Conservation (phyloP, 2,329 filamentous ascomycete genomes). For the Aschersonia sp. region DNA sequence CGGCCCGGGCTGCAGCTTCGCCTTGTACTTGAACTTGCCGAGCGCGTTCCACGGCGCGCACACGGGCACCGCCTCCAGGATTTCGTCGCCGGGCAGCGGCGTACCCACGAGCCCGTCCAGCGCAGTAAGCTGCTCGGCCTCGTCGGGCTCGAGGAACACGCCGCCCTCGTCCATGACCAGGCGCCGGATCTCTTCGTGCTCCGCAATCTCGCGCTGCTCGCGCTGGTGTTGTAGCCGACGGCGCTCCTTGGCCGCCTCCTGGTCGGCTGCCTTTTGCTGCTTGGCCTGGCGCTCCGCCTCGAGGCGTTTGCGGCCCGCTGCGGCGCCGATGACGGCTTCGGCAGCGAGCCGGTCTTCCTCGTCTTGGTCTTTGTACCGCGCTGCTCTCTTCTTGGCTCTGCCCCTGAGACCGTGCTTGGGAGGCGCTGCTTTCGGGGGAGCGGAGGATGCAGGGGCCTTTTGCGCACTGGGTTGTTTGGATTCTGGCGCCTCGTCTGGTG, state of each 20-base stretch:
- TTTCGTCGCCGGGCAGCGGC: constrained; percentile 69
- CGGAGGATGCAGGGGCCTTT: constrained; percentile 1
- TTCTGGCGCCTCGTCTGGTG: constrained; percentile 1
- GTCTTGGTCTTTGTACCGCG: constrained; percentile 88
- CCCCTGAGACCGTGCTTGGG: constrained; percentile 60
- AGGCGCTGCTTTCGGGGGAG: background rate
- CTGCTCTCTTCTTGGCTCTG: constrained; percentile 76
- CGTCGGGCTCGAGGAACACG: constrained; percentile 45
- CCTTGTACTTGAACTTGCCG: constrained; percentile 74
- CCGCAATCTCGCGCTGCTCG: constrained; percentile 59
- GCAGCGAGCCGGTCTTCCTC: constrained; percentile 80
- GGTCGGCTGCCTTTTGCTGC: constrained; percentile 51
- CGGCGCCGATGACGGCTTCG: constrained; percentile 73
- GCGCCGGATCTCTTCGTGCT: constrained; percentile 57
- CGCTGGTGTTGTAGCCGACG: constrained; percentile 68
- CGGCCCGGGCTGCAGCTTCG: constrained; percentile 79
- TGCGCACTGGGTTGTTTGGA: background rate
- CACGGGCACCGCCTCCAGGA: constrained; percentile 50
- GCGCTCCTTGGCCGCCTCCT: constrained; percentile 57
- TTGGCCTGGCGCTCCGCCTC: constrained; percentile 56
- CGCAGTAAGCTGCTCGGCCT: constrained; percentile 35
- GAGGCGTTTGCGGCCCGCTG: constrained; percentile 49
- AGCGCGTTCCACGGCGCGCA: constrained; percentile 53
- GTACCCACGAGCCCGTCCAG: constrained; percentile 65
- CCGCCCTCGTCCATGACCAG: constrained; percentile 43